Percentiles rank a stretch among this genome's conserved stretches.
These are phyloP conservation scores for Xylariaceae sp. DNA, from an alignment of 2,329 filamentous ascomycete species.

Conservation along the genomic window DNA sequence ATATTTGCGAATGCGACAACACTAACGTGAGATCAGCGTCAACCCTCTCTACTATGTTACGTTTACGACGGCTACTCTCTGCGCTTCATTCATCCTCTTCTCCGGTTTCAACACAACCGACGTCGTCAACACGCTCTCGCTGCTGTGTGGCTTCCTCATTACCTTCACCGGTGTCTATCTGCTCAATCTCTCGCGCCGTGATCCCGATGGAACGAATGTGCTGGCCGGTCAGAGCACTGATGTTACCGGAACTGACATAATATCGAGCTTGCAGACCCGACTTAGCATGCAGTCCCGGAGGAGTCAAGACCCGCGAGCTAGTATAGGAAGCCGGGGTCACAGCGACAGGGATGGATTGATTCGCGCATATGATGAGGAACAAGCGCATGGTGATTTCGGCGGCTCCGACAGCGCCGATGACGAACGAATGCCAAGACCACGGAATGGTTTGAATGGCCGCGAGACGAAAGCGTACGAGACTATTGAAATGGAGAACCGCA, in stretches of 20 bases:
- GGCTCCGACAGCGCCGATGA: conserved; percentile 73
- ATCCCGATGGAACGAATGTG: conserved; percentile 71
- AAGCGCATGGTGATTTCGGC: conserved; percentile 61
- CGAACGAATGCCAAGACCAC: conserved; percentile 41
- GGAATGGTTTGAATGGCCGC: conserved; percentile 38
- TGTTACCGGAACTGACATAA: conserved; percentile 82
- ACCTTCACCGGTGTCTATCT: conserved; percentile 96
- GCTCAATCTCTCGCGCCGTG: conserved; percentile 87
- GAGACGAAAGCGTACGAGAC: conserved; percentile 37
- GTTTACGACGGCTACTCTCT: conserved; percentile 89
- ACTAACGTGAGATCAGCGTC: conserved; percentile 54
- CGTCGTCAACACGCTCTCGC: conserved; percentile 82
- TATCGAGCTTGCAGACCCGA: conserved; percentile 83
- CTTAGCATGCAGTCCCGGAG: conserved; percentile 88
- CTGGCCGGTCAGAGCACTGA: conserved; percentile 63
- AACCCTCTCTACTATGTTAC: conserved; percentile 97
- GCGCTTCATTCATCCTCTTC: conserved; percentile 94
- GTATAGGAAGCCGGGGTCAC: conserved; percentile 55
- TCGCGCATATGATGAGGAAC: conserved; percentile 82
- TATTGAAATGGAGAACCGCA: conserved; percentile 49
- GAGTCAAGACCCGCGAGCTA: conserved; percentile 61
- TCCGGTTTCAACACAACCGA: conserved; percentile 93
- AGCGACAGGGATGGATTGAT: conserved; percentile 79
- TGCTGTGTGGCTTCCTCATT: conserved; percentile 87
- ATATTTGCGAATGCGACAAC: neutral